Base-by-base conservation (phyloP, 305 asterid genomes). In the Fraxinus greggii region DNA sequence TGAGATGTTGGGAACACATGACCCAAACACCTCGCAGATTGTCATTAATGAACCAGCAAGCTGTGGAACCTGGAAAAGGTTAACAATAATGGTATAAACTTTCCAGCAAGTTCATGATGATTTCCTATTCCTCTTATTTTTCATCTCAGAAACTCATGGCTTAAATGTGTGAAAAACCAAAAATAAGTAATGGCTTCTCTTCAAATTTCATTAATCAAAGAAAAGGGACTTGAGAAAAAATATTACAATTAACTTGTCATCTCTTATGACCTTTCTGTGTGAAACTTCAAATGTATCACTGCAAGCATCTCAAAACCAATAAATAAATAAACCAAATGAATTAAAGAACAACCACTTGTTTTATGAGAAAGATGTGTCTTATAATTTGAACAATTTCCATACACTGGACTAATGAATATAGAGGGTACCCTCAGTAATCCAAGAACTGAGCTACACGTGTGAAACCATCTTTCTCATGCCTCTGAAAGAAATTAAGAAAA, bases 41-140 rank as follows among this genome's bases (percentile, higher is more conserved):
- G 95, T 92, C 99, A 96, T 96, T 76, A 93, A 80, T 51, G 98
- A 92, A 78, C 94, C 89, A 78, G 98, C 99, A 79, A 96, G 98
- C 86, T 93, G 97, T 28, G 99, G 99, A 80, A 96, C 99, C 99
- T 96, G 92, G 77, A 56, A 80, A 88, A 83, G 48, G 79, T 69
- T 63, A 19, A 76, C 67, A 59, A 74, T 7, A 21, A 5, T 3
- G 3, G 61, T 17, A 51, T 51, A 51, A 51, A 51, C 61, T 17
- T 51, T 51, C 8, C 61, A 51, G 61, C 23, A 17, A 51, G 61
- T 8, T 51, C 61, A 17, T 51, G 61, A 51, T 51, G 61, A 17
- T 51, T 51, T 51, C 61, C 61, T 51, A 51, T 51, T 51, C 61
- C 61, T 51, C 23, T 51, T 17, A 51, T 51, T 51, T 19, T 19